Conservation (phyloP, 139 green algal genomes). For the Choricystis sp. region DNA sequence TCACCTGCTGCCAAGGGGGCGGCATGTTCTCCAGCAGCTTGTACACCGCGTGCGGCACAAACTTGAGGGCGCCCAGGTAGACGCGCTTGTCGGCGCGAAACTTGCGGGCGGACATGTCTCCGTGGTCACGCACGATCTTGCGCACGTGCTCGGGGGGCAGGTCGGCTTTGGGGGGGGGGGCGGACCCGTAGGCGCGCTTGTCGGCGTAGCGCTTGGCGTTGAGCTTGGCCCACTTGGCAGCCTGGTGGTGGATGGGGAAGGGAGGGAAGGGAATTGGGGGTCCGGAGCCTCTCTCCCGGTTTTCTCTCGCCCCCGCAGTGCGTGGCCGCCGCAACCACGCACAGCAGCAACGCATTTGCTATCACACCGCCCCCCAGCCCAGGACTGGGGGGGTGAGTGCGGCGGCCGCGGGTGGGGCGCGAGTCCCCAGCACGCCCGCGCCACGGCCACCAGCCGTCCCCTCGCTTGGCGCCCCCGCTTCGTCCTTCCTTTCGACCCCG, state of each 20-base stretch:
- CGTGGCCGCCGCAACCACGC: not conserved
- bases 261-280: not conserved
- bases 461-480: too few relatives aligned
- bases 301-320: not conserved
- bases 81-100: slow-evolving; percentile 97
- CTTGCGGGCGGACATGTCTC: slow-evolving; percentile 94
- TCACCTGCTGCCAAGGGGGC: slow-evolving; percentile 97
- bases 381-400: too few relatives aligned
- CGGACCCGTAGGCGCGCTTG: slow-evolving; percentile 81
- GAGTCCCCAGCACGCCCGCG: too few relatives aligned
- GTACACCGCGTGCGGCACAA: slow-evolving; percentile 95
- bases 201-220: slow-evolving; percentile 82
- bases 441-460: too few relatives aligned
- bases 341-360: too few relatives aligned
- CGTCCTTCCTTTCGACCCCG: too few relatives aligned
- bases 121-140: slow-evolving; percentile 96
- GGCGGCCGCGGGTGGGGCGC: too few relatives aligned
- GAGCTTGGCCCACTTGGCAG: slow-evolving; percentile 86
- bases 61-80: slow-evolving; percentile 98
- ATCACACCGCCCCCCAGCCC: not conserved
- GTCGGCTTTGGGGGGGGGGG: slow-evolving; percentile 86
- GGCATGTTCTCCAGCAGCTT: slow-evolving; percentile 99
- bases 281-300: not conserved
- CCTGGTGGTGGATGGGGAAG: slow-evolving; percentile 30
- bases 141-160: slow-evolving; percentile 97